Evolutionary conservation across 371 early-diverging fungal species (phyloP), one percentile per base, ranked within the genome.

Genomic region (Vairimorpha necatrix): DNA sequence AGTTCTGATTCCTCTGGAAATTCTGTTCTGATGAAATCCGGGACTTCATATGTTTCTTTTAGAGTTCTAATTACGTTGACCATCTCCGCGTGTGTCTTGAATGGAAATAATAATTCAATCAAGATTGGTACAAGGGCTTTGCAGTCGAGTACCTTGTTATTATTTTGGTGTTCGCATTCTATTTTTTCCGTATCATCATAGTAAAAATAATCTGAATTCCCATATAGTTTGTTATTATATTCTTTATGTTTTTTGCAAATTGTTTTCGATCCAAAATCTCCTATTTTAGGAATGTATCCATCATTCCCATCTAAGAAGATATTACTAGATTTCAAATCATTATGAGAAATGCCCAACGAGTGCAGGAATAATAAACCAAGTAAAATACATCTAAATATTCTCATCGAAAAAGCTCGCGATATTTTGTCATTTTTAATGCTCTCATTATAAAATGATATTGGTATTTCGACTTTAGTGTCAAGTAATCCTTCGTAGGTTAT

Each of bases 251-350:
- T 16, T 33, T 63, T 36, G 28, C 63, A 63, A 11, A 63, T 3
- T 2, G 63, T 36, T 63, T 63, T 63, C 18, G 67, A 76, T 18
- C 79, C 79, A 69, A 79, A 75, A 69, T 79, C 79, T 34, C 69
- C 63, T 16, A 79, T 79, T 36, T 69, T 79, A 0, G 91, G 92
- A 18, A 88, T 83, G 1, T 92, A 92, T 46, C 54, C 42, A 22
- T 50, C 53, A 53, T 28, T 39, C n/a, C 50, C 58, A 60, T 69
- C 58, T 22, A 79, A 20, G 39, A 74, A 58, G 16, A 79, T 60
- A 67, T 79, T 79, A 39, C 62, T 50, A 22, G 68, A 48, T 58
- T 79, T 79, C 20, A 79, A n/a, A 54, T 79, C 79, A n/a, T 76
- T 69, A 63, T 79, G 79, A 13, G 67, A 60, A 3, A 79, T 60